These are phyloP conservation scores for Avena eriantha DNA, from an alignment of 176 grass and related monocot genomes.

Conservation along the genomic window DNA sequence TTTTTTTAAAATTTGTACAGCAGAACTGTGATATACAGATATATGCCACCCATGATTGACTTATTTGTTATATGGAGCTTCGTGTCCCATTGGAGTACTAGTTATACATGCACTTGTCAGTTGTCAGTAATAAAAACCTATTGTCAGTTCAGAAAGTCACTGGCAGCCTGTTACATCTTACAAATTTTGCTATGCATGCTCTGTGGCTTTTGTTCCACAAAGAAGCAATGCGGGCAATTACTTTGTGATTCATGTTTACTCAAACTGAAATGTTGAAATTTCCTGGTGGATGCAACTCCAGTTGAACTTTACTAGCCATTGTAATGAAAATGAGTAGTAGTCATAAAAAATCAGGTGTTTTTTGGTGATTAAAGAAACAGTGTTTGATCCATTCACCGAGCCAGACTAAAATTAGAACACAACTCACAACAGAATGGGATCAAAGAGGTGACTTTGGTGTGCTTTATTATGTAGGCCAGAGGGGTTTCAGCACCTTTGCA, in stretches of 20 bases:
- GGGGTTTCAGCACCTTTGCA: neutral
- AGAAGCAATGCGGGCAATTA: neutral
- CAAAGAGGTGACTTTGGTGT: neutral
- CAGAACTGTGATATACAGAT: slow-evolving; percentile 7
- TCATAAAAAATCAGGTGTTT: neutral
- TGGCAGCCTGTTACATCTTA: neutral
- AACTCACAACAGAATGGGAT: neutral
- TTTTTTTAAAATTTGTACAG: neutral
- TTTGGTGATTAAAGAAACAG: neutral
- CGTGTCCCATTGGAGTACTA: neutral
- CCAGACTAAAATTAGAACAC: neutral
- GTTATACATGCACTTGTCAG: neutral
- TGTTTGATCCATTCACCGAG: neutral
- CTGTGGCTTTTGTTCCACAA: neutral
- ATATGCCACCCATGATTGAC: neutral
- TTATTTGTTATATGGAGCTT: neutral
- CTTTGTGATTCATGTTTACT: neutral
- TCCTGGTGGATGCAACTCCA: neutral
- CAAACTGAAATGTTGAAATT: neutral
- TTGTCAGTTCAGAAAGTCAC: neutral
- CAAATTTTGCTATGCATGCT: neutral
- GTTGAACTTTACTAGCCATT: neutral
- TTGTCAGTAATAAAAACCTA: neutral
- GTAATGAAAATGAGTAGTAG: neutral
- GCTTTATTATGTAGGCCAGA: neutral